Evolutionary conservation across 163 green algal genomes (phyloP), one percentile per base, ranked within the genome.

Genomic region (Volvox carteri): DNA sequence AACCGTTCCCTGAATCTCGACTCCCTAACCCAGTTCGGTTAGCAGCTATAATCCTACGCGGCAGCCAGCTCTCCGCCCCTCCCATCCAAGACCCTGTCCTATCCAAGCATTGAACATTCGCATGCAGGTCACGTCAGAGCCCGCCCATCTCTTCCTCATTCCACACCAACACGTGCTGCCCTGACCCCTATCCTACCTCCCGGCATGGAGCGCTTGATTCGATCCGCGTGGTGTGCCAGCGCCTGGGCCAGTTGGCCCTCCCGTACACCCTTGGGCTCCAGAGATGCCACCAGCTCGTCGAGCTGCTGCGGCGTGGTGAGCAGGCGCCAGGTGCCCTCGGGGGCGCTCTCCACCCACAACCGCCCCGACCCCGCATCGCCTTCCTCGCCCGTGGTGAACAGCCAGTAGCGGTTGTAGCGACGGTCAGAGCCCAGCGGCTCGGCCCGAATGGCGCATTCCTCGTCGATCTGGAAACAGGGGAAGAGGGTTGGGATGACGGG

Each of bases 351-450:
- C 14, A 97, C 37, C 78, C 94, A 95, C 33, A 97, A 44, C 46
- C 91, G 91, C 67, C 37, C 84, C 23, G 28, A 39, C 5, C 85
- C 78, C 11, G 72, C 9, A 33, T 89, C 87, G 35, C 8, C 75
- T 14, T 79, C 62, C 52, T 41, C 42, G n/a, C 54, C 48, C 12
- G 37, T 87, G 68, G 70, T 78, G 33, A 98, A 86, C 23, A 92
- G 91, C 92, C 92, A 98, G 93, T 98, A 98, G 42, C 92, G 90
- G 90, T 98, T 98, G 91, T 95, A 91, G 56, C 97, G 92, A 39
- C 97, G 88, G 93, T 99, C 97, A 74, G 93, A 65, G 44, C 97
- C 97, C 46, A 99, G 85, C 0, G 95, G 94, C 90, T 97, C 95
- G 42, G 92, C 79, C 2, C 97, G 92, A 39, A 97, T 88, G 87